phyloP scores from a whole-genome alignment of 306 rosid species.

The Trichosanthes cucumerina region DNA sequence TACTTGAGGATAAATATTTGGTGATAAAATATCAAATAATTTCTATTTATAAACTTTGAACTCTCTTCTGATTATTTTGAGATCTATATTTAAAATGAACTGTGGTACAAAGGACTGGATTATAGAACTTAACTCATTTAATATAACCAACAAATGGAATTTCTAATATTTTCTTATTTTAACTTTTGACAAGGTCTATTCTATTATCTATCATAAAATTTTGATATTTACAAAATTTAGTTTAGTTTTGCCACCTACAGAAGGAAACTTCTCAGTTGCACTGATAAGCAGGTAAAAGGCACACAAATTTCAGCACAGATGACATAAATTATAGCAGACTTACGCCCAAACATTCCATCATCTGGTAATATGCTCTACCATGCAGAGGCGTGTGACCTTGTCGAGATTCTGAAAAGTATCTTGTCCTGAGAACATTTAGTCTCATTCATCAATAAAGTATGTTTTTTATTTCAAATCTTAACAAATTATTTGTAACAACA shows the following conservation, averaged over 20 bases:
- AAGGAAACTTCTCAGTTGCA: conserved; percentile 2
- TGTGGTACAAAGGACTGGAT: neutral
- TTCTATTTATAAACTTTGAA: neutral
- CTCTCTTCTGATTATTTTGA: neutral
- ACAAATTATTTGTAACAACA: conserved; percentile 11
- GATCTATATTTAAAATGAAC: neutral
- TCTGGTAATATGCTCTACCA: conserved; percentile 92
- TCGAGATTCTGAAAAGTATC: conserved; percentile 96
- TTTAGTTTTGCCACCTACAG: neutral
- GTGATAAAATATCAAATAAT: neutral
- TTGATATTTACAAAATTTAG: neutral
- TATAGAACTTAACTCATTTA: neutral
- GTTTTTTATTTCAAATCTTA: conserved; percentile 3
- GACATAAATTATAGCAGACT: conserved; percentile 23
- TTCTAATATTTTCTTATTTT: neutral
- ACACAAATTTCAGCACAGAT: neutral
- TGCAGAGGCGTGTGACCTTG: conserved; percentile 96
- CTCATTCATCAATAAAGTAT: conserved; percentile 15
- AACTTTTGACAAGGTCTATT: neutral
- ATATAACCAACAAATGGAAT: neutral
- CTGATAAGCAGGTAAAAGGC: neutral
- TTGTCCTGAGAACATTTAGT: conserved; percentile 49
- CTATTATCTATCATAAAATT: neutral
- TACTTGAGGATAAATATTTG: neutral
- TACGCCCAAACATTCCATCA: conserved; percentile 99